A percentile compares a stretch with the other conserved stretches of the same genome.
These are phyloP conservation scores for Penicillium goetzii DNA, from an alignment of 495 filamentous ascomycete genomes.

Conservation along the genomic window DNA sequence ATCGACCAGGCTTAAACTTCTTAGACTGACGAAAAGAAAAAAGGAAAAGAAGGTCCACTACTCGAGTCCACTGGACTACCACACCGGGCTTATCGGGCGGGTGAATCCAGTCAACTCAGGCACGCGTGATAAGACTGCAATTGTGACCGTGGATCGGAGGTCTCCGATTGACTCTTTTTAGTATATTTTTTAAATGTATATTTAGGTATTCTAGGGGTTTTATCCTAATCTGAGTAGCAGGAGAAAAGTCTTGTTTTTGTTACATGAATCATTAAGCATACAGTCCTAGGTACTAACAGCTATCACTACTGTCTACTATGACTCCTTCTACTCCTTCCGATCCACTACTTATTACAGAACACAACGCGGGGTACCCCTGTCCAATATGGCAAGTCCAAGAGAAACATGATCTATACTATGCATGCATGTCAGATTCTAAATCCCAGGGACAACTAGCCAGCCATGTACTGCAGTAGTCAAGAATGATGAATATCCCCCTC, in stretches of 20 bases:
- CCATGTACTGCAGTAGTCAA: too few species aligned
- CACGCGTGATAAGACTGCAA: slow-evolving; percentile 11
- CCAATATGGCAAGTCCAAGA: slow-evolving; percentile 23
- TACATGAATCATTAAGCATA: too few species aligned
- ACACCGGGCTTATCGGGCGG: slow-evolving; percentile 6
- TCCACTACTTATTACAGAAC: not conserved
- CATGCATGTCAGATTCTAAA: slow-evolving; percentile 10
- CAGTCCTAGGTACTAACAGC: too few species aligned
- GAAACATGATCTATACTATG: not conserved
- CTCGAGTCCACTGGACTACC: not conserved
- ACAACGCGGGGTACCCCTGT: not conserved
- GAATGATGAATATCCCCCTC: too few species aligned
- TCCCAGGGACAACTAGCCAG: not conserved
- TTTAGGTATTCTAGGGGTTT: too few species aligned
- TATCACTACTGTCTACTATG: too few species aligned
- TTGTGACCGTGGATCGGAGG: slow-evolving; percentile 22
- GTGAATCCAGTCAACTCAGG: slow-evolving; percentile 9
- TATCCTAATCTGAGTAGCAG: too few species aligned
- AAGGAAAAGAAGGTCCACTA: not conserved
- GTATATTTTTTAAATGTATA: too few species aligned
- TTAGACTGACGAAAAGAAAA: not conserved
- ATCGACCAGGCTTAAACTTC: not conserved
- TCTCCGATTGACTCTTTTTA: slow-evolving; percentile 17
- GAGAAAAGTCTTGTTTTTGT: too few species aligned
- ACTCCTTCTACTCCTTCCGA: not conserved